Percentiles rank a stretch among this genome's conserved stretches.
Evolutionary conservation across 352 stramenopile species (phyloP).

Genomic region (Phytophthora multivora): DNA sequence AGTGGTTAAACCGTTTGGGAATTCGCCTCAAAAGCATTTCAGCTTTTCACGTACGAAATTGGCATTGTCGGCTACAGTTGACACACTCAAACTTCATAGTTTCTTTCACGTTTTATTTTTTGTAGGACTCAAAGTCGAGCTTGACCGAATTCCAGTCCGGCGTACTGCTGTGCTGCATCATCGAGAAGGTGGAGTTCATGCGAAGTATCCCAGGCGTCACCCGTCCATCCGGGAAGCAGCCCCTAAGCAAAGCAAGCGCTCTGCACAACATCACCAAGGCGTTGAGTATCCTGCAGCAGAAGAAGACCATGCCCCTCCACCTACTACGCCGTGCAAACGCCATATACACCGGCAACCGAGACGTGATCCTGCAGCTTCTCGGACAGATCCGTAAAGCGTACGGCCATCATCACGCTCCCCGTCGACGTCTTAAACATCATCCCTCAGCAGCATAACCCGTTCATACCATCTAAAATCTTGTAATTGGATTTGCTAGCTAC

Average conservation of each 20-base stretch:
- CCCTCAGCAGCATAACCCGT: slow-evolving; percentile 12
- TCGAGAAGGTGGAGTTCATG: slow-evolving; percentile 75
- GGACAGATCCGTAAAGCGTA: slow-evolving; percentile 55
- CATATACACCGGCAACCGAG: slow-evolving; percentile 42
- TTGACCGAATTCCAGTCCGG: slow-evolving; percentile 67
- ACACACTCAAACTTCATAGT: slow-evolving; percentile 4
- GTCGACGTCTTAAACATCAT: slow-evolving; percentile 2
- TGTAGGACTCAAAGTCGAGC: slow-evolving; percentile 27
- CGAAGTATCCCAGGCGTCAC: slow-evolving; percentile 60
- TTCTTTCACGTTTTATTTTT: neutral
- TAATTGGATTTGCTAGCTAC: too few species aligned
- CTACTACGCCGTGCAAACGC: slow-evolving; percentile 45
- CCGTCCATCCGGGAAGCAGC: slow-evolving; percentile 26
- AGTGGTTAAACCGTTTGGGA: slow-evolving; percentile 47
- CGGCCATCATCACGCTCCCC: slow-evolving; percentile 28
- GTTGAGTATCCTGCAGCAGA: slow-evolving; percentile 59
- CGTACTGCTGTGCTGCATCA: slow-evolving; percentile 62
- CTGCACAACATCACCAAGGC: slow-evolving; percentile 81
- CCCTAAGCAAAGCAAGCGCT: slow-evolving; percentile 52
- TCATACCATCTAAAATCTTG: slow-evolving; percentile 10
- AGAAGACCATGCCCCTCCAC: slow-evolving; percentile 67
- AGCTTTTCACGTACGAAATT: slow-evolving; percentile 40
- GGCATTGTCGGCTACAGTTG: neutral
- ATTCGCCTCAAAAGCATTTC: slow-evolving; percentile 30
- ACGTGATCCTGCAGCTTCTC: slow-evolving; percentile 47